Conservation (phyloP, 129 eudicot genomes). For the Chrysanthemum makinoi region DNA sequence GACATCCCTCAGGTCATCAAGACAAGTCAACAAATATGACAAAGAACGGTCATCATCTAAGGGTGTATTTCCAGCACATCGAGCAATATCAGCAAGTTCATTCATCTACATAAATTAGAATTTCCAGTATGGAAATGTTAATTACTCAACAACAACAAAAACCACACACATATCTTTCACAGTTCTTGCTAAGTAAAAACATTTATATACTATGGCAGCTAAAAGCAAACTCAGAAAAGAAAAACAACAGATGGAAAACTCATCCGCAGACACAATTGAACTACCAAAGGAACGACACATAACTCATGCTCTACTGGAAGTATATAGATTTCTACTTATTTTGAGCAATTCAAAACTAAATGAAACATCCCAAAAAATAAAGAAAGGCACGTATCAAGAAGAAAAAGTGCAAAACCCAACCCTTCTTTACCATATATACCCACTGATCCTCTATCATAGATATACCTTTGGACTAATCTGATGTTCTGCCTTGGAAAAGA, state of each 20-base stretch:
- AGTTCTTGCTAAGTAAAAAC: neutral
- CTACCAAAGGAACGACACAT: neutral
- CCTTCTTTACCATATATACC: too few relatives aligned
- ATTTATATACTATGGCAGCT: conserved; percentile 4
- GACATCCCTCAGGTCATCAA: conserved; percentile 83
- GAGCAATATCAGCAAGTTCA: conserved; percentile 92
- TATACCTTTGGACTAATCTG: neutral
- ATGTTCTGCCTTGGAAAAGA: neutral
- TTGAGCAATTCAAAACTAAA: neutral
- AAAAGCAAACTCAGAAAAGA: neutral
- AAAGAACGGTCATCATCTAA: conserved; percentile 78
- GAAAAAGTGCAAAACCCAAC: neutral
- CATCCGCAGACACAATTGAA: neutral
- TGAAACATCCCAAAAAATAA: neutral
- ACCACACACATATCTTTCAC: neutral
- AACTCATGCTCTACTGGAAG: neutral
- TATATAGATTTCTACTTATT: neutral
- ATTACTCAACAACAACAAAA: neutral
- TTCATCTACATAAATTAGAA: conserved; percentile 51
- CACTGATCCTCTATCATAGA: too few relatives aligned
- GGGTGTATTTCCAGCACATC: conserved; percentile 81
- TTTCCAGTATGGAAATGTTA: conserved; percentile 6
- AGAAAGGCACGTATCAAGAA: neutral
- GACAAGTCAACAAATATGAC: conserved; percentile 76
- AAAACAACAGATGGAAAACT: neutral